These are phyloP conservation scores for Lichtheimia ornata DNA, from an alignment of 371 early-diverging fungal genomes.

Conservation along the genomic window DNA sequence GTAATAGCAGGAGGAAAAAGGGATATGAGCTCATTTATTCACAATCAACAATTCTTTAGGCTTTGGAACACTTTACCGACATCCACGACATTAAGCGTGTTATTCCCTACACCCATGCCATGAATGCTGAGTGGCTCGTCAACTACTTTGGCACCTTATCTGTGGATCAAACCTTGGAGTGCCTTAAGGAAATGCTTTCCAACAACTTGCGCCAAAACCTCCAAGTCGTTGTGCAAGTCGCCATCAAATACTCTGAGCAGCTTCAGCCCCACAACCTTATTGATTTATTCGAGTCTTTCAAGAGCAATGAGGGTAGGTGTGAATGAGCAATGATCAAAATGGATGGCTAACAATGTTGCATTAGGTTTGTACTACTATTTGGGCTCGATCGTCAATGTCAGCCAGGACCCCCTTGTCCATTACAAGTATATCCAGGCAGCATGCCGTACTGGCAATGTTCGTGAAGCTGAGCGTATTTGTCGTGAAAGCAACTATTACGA, in stretches of 20 bases:
- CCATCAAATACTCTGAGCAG: slow-evolving; percentile 95
- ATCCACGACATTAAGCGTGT: slow-evolving; percentile 95
- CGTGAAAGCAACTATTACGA: slow-evolving; percentile 95
- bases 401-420: slow-evolving; percentile 92
- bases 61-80: slow-evolving; percentile 96
- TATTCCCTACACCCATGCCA: slow-evolving; percentile 84
- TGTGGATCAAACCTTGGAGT: slow-evolving; percentile 92
- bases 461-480: slow-evolving; percentile 97
- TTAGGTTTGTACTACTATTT: slow-evolving; percentile 84
- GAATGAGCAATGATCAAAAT: slow-evolving; percentile 17
- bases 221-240: slow-evolving; percentile 92
- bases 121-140: slow-evolving; percentile 89
- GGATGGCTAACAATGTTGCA: background rate
- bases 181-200: slow-evolving; percentile 86
- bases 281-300: slow-evolving; percentile 87
- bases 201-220: slow-evolving; percentile 92
- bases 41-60: slow-evolving; percentile 33
- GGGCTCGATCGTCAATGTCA: slow-evolving; percentile 92
- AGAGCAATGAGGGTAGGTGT: slow-evolving; percentile 83
- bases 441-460: slow-evolving; percentile 88
- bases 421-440: slow-evolving; percentile 99
- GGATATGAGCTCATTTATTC: background rate
- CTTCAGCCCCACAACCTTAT: slow-evolving; percentile 89
- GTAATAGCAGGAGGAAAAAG: background rate
- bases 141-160: slow-evolving; percentile 92